Base-by-base conservation (phyloP, 768 basidiomycete species). In the Boletellus ananiceps region DNA sequence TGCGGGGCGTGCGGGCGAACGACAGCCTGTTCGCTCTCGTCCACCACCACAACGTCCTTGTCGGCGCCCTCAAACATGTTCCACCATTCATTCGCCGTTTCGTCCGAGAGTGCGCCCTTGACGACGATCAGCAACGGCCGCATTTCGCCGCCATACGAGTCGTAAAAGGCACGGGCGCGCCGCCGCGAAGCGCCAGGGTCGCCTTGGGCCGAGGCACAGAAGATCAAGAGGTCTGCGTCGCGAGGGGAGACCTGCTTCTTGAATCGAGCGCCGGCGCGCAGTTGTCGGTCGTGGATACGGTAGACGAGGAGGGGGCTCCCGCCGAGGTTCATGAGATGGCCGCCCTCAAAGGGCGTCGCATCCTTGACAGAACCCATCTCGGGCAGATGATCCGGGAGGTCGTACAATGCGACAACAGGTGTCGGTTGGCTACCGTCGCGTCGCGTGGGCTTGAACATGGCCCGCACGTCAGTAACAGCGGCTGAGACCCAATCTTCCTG, bases 81-180 rank as follows among this genome's bases (percentile, higher is more conserved):
- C 63, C 63, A 64, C 63, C 61, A 64, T 27, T 44, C 53, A 21
- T 29, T 4, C 13, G 64, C 63, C 8, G 16, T 16, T 25, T 56
- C 49, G 16, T 61, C 57, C 13, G 63, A 59, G 16, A 5, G 27
- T 2, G 59, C 62, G 16, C 52, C 64, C 47, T 34, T 49, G 34
- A 61, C 62, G 39, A 64, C 46, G 40, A 64, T 53, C 42, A 66
- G 12, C 35, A 64, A 9, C 3, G 63, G 63, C 5, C 64, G 62
- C 21, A 47, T 64, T 13, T 64, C 57, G 37, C 63, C 63, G 5
- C 62, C 59, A 12, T 59, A 64, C 7, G 63, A 59, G 9, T 25
- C 27, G 15, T 52, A 59, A 25, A 64, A 64, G 14, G 49, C 35
- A 2, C 45, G 49, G 0, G 57, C 58, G 16, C 49, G 44, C 48